These are phyloP conservation scores for Apostasia ramifera DNA, from an alignment of 106 monocot genomes.

Conservation along the genomic window DNA sequence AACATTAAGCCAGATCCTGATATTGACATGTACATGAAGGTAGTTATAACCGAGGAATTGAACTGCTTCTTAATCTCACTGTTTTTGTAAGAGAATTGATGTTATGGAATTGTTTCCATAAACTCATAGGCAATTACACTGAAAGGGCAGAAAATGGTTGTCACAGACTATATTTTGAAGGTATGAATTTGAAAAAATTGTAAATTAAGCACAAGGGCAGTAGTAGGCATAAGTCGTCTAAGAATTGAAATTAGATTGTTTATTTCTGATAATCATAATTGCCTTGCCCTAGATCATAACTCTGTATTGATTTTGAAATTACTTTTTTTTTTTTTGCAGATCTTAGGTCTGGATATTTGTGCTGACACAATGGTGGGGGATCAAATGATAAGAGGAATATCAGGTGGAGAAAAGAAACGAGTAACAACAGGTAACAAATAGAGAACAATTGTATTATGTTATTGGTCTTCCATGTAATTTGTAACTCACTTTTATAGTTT, in stretches of 20 bases:
- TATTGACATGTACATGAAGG: slow-evolving; percentile 41
- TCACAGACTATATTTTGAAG: slow-evolving; percentile 24
- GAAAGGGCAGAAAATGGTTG: slow-evolving; percentile 16
- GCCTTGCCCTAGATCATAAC: too few relatives aligned
- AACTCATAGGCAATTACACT: slow-evolving; percentile 5
- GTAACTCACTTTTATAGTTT: too few relatives aligned
- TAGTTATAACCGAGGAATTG: neutral
- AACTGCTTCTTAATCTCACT: too few relatives aligned
- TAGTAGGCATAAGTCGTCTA: too few relatives aligned
- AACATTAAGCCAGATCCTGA: slow-evolving; percentile 39
- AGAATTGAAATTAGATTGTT: too few relatives aligned
- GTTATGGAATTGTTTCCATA: neutral
- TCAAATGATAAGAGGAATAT: slow-evolving; percentile 23
- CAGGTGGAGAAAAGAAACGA: slow-evolving; percentile 29
- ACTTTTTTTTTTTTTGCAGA: slow-evolving; percentile 5
- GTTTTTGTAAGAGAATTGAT: too few relatives aligned
- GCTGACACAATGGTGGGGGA: slow-evolving; percentile 33
- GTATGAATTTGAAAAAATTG: neutral
- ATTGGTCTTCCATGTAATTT: neutral
- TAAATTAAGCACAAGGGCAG: neutral
- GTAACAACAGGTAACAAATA: slow-evolving; percentile 21
- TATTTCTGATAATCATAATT: too few relatives aligned
- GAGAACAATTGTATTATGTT: neutral
- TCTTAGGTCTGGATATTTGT: slow-evolving; percentile 29
- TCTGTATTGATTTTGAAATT: too few relatives aligned